Conservation (phyloP, 2,329 filamentous ascomycete species). For the Dothistroma septosporum region DNA sequence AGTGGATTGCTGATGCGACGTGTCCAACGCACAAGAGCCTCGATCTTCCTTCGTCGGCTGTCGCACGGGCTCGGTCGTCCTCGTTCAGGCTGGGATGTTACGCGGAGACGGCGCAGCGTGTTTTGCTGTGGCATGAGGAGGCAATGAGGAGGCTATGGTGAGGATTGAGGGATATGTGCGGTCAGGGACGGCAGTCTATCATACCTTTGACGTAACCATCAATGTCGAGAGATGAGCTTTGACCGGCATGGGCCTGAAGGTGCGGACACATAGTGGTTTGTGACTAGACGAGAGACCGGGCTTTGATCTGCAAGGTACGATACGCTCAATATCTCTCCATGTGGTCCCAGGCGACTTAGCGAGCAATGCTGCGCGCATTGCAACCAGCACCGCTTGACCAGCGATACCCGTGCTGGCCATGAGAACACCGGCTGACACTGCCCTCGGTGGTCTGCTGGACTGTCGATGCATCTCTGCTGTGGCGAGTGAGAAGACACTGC, state of each 20-base stretch:
- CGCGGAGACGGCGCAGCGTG: neutral
- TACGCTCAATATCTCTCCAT: neutral
- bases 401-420: no score
- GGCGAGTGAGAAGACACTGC: no score
- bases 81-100: neutral
- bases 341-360: no score
- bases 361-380: no score
- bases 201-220: neutral
- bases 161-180: neutral
- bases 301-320: neutral
- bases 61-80: neutral
- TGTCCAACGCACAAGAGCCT: neutral
- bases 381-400: no score
- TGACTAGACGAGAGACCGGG: neutral
- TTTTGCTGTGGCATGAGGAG: neutral
- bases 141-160: neutral
- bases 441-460: no score
- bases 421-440: no score
- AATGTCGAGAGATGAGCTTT: neutral
- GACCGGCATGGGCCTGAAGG: neutral
- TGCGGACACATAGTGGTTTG: neutral
- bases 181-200: neutral
- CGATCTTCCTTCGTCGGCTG: neutral
- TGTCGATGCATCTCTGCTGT: no score
- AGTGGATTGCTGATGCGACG: conserved; percentile 1